A percentile compares a stretch with the other conserved stretches of the same genome.
Conservation (phyloP, 192 early-diverging fungal genomes). For the Spizellomyces sp. region DNA sequence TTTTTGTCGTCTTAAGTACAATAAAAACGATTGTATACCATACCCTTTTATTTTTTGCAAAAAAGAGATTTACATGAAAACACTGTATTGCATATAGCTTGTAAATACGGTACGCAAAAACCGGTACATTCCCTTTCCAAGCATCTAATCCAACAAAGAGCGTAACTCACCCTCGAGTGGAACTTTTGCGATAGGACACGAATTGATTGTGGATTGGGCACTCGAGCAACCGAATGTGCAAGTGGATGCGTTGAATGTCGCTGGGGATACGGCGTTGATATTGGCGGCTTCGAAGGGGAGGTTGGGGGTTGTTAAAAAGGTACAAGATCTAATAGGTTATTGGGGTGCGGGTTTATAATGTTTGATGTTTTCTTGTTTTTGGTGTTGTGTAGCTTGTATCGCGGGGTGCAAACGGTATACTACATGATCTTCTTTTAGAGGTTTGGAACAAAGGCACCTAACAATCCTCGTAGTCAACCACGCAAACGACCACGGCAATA, state of each 20-base stretch:
- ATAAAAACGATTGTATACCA: not conserved
- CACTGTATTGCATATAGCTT: conserved; percentile 47
- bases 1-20: too few species aligned
- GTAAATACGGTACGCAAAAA: conserved; percentile 21
- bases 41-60: not conserved
- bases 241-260: conserved; percentile 43
- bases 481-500: conserved; percentile 63
- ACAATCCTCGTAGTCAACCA: conserved; percentile 44
- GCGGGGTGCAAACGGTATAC: conserved; percentile 23
- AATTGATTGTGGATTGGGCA: conserved; percentile 38
- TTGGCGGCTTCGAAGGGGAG: conserved; percentile 32
- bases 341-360: not conserved
- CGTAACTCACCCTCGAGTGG: not conserved
- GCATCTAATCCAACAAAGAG: not conserved
- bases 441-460: not conserved
- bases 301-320: conserved; percentile 42
- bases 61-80: conserved; percentile 45
- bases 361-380: not conserved
- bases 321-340: conserved; percentile 1
- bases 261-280: conserved; percentile 59
- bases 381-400: conserved; percentile 10
- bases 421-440: not conserved
- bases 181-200: too few species aligned
- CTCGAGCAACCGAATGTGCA: conserved; percentile 31
- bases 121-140: not conserved